Evolutionary conservation across 768 basidiomycete genomes (phyloP).

Genomic region (Hortiboletus campestris): DNA sequence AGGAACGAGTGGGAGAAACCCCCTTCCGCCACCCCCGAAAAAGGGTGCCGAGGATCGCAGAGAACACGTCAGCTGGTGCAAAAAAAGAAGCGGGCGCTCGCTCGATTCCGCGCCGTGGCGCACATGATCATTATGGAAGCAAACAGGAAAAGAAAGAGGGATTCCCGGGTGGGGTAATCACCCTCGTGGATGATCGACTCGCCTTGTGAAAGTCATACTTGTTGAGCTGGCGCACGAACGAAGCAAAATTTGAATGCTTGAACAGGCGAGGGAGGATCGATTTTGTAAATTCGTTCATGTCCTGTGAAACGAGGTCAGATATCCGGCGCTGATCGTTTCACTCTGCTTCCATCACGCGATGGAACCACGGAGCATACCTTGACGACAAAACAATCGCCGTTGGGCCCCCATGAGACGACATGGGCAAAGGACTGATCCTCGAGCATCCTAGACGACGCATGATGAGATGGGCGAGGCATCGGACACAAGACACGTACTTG

Average conservation of each 20-base stretch:
- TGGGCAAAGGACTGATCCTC: constrained; percentile 71
- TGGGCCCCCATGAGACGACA: constrained; percentile 80
- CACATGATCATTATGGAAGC: constrained; percentile 14
- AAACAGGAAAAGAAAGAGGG: constrained; percentile 1
- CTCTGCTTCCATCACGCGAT: background rate
- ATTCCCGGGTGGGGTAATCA: background rate
- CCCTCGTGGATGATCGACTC: constrained; percentile 14
- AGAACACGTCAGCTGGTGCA: background rate
- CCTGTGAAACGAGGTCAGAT: constrained; percentile 37
- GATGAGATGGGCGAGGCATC: constrained; percentile 1
- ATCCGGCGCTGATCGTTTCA: constrained; percentile 1
- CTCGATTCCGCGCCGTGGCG: constrained; percentile 16
- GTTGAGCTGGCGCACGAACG: constrained; percentile 90
- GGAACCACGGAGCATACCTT: constrained; percentile 44
- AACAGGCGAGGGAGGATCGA: constrained; percentile 87
- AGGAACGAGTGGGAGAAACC: background rate
- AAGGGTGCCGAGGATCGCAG: constrained; percentile 11
- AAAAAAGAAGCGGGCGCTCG: constrained; percentile 11
- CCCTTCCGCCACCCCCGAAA: constrained; percentile 14
- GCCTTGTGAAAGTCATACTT: constrained; percentile 97
- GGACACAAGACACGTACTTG: constrained; percentile 52
- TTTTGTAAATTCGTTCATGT: constrained; percentile 97
- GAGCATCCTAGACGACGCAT: constrained; percentile 65
- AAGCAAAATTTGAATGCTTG: constrained; percentile 94
- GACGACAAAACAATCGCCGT: constrained; percentile 88